These are phyloP conservation scores for Hyphodiscus sp. DNA, from an alignment of 2,329 filamentous ascomycete species.

Conservation along the genomic window DNA sequence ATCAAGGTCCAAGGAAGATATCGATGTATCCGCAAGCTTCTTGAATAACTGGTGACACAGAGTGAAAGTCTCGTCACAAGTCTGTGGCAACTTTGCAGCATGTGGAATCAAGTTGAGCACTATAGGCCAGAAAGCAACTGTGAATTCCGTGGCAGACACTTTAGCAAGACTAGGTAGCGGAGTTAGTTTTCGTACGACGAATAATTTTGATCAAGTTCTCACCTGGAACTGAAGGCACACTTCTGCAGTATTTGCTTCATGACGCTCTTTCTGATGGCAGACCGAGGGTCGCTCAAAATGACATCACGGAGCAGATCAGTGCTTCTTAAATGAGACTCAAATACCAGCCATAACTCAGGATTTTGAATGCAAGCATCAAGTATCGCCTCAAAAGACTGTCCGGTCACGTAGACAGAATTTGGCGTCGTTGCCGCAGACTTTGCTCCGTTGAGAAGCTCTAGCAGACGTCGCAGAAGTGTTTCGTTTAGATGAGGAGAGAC, in stretches of 20 bases:
- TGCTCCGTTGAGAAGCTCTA: conserved; percentile 26
- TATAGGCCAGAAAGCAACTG: conserved; percentile 42
- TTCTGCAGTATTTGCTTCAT: conserved; percentile 27
- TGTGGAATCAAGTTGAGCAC: conserved; percentile 22
- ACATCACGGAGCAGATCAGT: conserved; percentile 35
- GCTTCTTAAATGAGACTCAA: conserved; percentile 33
- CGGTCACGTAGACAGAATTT: conserved; percentile 32
- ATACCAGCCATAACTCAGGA: conserved; percentile 37
- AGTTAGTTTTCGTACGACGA: neutral
- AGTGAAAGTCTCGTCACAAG: conserved; percentile 32
- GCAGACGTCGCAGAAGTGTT: conserved; percentile 29
- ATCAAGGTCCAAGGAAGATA: conserved; percentile 19
- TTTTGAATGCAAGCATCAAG: conserved; percentile 43
- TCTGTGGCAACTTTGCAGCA: conserved; percentile 15
- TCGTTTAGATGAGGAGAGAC: conserved; percentile 28
- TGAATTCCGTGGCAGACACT: conserved; percentile 34
- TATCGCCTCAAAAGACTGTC: conserved; percentile 39
- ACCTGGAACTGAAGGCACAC: conserved; percentile 26
- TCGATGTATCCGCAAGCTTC: conserved; percentile 31
- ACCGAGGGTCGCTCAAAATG: conserved; percentile 37
- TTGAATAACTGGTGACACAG: conserved; percentile 37
- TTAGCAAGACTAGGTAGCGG: conserved; percentile 16
- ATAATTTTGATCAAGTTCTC: conserved; percentile 3
- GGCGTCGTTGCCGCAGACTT: conserved; percentile 14
- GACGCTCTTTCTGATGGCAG: conserved; percentile 25